Evolutionary conservation across 371 early-diverging fungal genomes (phyloP).

Genomic region (Funneliformis caledonium): DNA sequence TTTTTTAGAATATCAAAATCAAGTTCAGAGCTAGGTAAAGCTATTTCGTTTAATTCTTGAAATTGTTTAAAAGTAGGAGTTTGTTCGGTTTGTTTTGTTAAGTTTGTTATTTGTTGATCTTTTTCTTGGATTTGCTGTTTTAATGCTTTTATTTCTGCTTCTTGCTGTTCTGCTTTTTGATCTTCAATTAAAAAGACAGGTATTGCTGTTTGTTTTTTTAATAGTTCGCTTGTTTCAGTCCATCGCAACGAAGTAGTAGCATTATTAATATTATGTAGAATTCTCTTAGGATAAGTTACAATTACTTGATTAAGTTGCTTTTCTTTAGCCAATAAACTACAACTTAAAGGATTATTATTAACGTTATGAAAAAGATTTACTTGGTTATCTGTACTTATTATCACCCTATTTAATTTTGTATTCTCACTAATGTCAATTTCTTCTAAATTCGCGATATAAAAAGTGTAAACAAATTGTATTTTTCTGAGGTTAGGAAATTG

Average conservation of each 20-base stretch:
- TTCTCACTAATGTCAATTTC: constrained; percentile 12
- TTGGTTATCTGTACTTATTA: neutral
- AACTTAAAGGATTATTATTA: too few relatives aligned
- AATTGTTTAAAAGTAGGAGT: constrained; percentile 3
- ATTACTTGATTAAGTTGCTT: constrained; percentile 21
- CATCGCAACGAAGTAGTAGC: neutral
- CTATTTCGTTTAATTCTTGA: neutral
- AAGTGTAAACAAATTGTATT: neutral
- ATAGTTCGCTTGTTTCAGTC: neutral
- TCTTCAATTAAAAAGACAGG: constrained; percentile 9
- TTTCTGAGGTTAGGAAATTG: neutral
- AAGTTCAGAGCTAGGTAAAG: neutral
- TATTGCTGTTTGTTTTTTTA: neutral
- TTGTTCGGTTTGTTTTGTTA: neutral
- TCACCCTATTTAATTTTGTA: neutral
- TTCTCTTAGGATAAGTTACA: neutral
- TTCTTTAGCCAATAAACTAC: constrained; percentile 1
- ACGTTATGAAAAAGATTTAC: too few relatives aligned
- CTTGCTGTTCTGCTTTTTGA: neutral
- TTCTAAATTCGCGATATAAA: neutral
- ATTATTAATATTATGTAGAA: neutral
- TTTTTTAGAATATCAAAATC: neutral
- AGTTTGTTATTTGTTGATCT: neutral
- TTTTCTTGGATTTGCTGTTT: neutral
- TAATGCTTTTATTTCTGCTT: neutral